Conservation (phyloP, 2,329 filamentous ascomycete genomes). For the Xylariaceae sp. region DNA sequence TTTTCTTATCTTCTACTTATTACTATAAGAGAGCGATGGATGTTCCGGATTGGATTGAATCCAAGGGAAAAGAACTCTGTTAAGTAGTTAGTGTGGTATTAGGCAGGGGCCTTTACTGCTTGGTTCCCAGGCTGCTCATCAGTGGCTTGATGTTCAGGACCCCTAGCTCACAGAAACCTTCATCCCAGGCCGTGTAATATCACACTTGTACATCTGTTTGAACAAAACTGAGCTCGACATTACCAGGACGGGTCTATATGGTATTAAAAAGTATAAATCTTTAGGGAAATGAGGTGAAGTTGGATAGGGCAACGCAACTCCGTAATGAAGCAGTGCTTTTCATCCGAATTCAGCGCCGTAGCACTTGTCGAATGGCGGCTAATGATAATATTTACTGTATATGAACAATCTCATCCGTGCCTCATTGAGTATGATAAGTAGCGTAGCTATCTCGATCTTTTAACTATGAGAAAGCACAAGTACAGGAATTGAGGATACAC, state of each 20-base stretch:
- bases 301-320: conserved; percentile 33
- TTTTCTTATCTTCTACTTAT: conserved; percentile 20
- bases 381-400: conserved; percentile 35
- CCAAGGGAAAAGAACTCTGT: conserved; percentile 25
- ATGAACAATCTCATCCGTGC: too few relatives aligned
- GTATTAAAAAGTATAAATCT: conserved; percentile 15
- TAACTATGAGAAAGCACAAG: too few relatives aligned
- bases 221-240: too few relatives aligned
- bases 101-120: conserved; percentile 27
- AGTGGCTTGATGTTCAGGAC: conserved; percentile 15
- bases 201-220: conserved; percentile 28
- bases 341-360: conserved; percentile 18
- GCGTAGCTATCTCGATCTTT: too few relatives aligned
- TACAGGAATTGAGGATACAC: too few relatives aligned
- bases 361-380: conserved; percentile 23
- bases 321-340: conserved; percentile 23
- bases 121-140: conserved; percentile 19
- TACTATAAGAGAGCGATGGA: conserved; percentile 20
- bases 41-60: conserved; percentile 22
- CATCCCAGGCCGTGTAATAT: conserved; percentile 18
- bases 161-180: conserved; percentile 3
- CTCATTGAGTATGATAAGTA: too few relatives aligned
- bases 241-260: neutral
- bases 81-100: conserved; percentile 16
- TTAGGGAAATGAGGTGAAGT: conserved; percentile 22